Percentiles rank a stretch among this genome's conserved stretches.
Conservation (phyloP, 2,329 filamentous ascomycete species). For the Colletotrichum eleusines region DNA sequence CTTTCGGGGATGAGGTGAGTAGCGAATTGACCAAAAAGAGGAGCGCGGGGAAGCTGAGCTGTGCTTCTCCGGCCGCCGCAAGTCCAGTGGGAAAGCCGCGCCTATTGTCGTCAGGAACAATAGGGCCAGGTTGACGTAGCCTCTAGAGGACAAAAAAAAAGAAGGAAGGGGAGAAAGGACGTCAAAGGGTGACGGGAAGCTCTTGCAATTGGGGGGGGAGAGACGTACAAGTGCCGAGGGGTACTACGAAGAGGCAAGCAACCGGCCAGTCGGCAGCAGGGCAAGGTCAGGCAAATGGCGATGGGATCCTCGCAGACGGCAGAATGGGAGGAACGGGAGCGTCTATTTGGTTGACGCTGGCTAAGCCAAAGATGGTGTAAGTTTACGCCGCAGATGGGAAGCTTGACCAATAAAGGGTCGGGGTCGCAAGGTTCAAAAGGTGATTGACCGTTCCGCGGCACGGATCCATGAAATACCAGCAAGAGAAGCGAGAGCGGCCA, state of each 20-base stretch:
- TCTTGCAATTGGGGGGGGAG: slow-evolving; percentile 2
- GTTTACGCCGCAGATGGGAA: slow-evolving; percentile 31
- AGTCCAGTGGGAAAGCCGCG: slow-evolving; percentile 25
- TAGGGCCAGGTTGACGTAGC: slow-evolving; percentile 25
- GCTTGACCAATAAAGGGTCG: slow-evolving; percentile 31
- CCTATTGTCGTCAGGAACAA: slow-evolving; percentile 41
- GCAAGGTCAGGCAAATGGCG: slow-evolving; percentile 9
- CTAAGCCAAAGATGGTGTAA: slow-evolving; percentile 32
- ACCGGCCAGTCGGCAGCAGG: slow-evolving; percentile 17
- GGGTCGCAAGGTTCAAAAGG: slow-evolving; percentile 34
- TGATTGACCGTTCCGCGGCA: slow-evolving; percentile 9
- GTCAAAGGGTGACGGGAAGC: slow-evolving; percentile 1
- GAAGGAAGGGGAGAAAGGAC: background rate
- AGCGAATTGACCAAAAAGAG: slow-evolving; percentile 27
- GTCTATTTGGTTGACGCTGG: slow-evolving; percentile 33
- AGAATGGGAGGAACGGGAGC: slow-evolving; percentile 30
- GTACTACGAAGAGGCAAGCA: slow-evolving; percentile 27
- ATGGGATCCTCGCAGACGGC: slow-evolving; percentile 12
- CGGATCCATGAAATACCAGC: slow-evolving; percentile 5
- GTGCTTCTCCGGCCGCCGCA: slow-evolving; percentile 12
- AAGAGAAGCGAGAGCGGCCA: slow-evolving; percentile 1
- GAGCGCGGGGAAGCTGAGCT: slow-evolving; percentile 27
- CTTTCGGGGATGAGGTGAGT: slow-evolving; percentile 22
- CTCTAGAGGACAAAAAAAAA: slow-evolving; percentile 7
- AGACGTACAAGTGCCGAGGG: slow-evolving; percentile 10